A percentile compares a stretch with the other conserved stretches of the same genome.
These are phyloP conservation scores for Hypoxylon rickii DNA, from an alignment of 495 filamentous ascomycete genomes.

Conservation along the genomic window DNA sequence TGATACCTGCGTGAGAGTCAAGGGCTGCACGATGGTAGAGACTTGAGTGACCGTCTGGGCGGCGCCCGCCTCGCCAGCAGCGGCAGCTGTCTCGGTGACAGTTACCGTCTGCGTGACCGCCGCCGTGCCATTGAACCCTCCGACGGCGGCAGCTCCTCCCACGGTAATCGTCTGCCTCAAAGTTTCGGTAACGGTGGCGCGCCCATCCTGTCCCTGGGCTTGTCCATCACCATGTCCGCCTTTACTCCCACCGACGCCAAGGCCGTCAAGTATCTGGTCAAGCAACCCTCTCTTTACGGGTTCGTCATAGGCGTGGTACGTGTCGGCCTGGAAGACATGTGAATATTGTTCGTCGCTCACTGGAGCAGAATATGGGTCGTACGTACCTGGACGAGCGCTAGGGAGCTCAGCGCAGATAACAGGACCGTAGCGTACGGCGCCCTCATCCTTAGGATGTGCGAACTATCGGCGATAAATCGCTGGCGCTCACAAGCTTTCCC, in stretches of 20 bases:
- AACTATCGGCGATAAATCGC: conserved; percentile 15
- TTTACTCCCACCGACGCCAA: conserved; percentile 23
- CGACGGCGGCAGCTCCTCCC: conserved; percentile 22
- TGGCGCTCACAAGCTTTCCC: conserved; percentile 8
- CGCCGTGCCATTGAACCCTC: conserved; percentile 34
- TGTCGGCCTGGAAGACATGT: conserved; percentile 42
- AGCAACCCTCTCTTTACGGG: conserved; percentile 33
- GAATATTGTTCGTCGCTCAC: conserved; percentile 8
- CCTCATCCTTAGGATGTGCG: conserved; percentile 45
- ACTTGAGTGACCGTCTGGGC: conserved; percentile 40
- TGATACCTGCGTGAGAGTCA: conserved; percentile 34
- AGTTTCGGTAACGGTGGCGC: conserved; percentile 47
- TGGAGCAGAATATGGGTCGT: too few species aligned
- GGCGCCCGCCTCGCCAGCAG: conserved; percentile 40
- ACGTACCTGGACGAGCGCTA: conserved; percentile 49
- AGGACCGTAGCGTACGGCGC: conserved; percentile 35
- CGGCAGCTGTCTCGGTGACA: conserved; percentile 28
- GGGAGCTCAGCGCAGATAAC: conserved; percentile 40
- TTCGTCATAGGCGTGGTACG: conserved; percentile 37
- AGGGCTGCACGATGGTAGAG: conserved; percentile 21
- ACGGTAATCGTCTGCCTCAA: conserved; percentile 38
- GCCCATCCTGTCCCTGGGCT: conserved; percentile 20
- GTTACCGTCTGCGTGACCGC: conserved; percentile 41
- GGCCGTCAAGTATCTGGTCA: conserved; percentile 28
- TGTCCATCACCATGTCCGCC: conserved; percentile 9